Conservation (phyloP, 139 green algal genomes). For the Auxenochlorella pyrenoidosa region DNA sequence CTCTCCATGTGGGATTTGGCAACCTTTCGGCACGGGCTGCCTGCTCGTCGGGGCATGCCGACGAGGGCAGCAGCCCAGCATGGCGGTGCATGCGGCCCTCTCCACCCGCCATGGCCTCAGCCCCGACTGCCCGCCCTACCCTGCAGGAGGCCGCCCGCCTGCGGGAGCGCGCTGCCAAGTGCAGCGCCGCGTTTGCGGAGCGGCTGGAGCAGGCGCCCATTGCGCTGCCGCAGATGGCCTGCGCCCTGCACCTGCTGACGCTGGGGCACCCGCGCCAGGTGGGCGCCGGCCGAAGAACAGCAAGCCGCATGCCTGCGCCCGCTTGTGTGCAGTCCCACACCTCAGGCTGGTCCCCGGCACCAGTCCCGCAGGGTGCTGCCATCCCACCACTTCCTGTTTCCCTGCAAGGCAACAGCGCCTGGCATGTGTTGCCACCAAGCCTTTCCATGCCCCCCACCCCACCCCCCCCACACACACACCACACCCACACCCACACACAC, state of each 20-base stretch:
- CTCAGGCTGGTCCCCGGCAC: neutral
- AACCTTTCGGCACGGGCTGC: too few relatives aligned
- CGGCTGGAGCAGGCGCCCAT: conserved; percentile 66
- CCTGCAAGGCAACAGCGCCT: too few relatives aligned
- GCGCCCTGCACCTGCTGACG: conserved; percentile 61
- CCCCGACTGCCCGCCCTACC: neutral
- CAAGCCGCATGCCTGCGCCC: neutral
- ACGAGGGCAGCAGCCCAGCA: too few relatives aligned
- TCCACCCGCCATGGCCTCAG: too few relatives aligned
- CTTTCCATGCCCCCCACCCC: too few relatives aligned
- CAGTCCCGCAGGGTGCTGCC: too few relatives aligned
- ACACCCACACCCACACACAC: too few relatives aligned
- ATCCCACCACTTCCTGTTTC: neutral
- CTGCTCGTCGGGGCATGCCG: too few relatives aligned
- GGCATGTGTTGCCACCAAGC: too few relatives aligned
- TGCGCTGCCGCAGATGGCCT: conserved; percentile 84
- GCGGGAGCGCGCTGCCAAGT: conserved; percentile 19
- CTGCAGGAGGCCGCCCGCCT: conserved; percentile 9
- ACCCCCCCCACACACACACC: too few relatives aligned
- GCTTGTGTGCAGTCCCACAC: neutral
- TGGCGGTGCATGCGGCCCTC: too few relatives aligned
- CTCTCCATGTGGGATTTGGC: too few relatives aligned
- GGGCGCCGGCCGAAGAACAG: neutral
- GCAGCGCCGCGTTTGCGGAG: conserved; percentile 57
- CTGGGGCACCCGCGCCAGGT: conserved; percentile 68